phyloP scores from a whole-genome alignment of 2,329 filamentous ascomycete genomes.

The Aspergillus quadrilineatus region DNA sequence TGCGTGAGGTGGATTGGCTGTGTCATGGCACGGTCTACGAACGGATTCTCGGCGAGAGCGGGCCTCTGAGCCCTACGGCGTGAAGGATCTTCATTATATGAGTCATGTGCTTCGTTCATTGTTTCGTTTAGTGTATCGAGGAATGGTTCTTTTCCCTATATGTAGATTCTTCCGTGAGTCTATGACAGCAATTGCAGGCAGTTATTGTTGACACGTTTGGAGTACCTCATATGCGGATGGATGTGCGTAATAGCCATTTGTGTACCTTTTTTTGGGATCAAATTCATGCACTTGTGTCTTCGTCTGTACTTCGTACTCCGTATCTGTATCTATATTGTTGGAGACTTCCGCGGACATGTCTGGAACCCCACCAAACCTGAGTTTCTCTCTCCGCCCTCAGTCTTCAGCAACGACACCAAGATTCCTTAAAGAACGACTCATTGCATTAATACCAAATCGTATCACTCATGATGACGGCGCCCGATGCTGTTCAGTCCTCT shows the following conservation, averaged over 20 bases:
- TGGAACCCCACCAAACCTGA: neutral
- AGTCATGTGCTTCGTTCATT: neutral
- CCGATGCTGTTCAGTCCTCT: neutral
- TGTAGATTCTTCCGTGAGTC: neutral
- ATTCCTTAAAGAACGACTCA: neutral
- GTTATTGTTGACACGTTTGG: neutral
- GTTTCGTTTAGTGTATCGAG: neutral
- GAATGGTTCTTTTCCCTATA: neutral
- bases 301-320: neutral
- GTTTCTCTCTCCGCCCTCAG: neutral
- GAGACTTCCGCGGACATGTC: neutral
- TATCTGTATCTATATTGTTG: neutral
- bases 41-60: constrained; percentile 42
- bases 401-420: neutral
- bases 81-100: constrained; percentile 17
- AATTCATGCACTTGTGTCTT: neutral
- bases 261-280: neutral
- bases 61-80: constrained; percentile 10
- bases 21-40: constrained; percentile 60
- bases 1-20: constrained; percentile 60
- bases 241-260: neutral
- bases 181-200: neutral
- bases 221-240: neutral
- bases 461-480: constrained; percentile 1
- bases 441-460: neutral